phyloP scores from a whole-genome alignment of 441 rosid species.

The Brassica hybrid region DNA sequence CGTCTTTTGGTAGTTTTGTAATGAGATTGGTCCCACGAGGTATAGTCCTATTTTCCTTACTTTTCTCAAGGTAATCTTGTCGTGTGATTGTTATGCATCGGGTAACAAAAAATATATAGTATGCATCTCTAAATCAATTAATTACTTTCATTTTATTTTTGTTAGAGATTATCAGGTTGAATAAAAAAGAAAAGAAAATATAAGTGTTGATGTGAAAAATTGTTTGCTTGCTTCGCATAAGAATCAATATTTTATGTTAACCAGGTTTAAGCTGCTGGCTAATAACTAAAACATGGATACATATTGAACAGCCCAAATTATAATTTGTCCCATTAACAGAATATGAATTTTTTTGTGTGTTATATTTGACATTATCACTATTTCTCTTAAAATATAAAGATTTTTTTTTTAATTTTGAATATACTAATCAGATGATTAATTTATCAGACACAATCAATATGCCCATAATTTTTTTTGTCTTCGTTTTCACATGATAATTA shows the following conservation, averaged over 20 bases:
- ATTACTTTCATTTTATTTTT: neutral
- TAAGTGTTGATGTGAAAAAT: neutral
- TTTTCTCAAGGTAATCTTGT: neutral
- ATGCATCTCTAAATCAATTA: too few relatives aligned
- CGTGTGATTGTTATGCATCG: neutral
- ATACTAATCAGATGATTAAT: too few relatives aligned
- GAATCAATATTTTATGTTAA: neutral
- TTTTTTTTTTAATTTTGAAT: too few relatives aligned
- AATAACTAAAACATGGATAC: neutral
- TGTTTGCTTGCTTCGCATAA: neutral
- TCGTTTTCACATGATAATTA: too few relatives aligned
- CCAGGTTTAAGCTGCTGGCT: neutral
- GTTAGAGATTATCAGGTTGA: neutral
- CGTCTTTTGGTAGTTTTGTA: neutral
- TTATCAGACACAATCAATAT: too few relatives aligned
- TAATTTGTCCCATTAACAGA: too few relatives aligned
- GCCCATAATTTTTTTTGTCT: too few relatives aligned
- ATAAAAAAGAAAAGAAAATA: neutral
- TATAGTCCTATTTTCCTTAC: neutral
- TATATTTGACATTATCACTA: too few relatives aligned
- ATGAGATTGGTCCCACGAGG: neutral
- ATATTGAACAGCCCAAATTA: too few relatives aligned
- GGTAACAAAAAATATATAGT: neutral
- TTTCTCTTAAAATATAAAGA: too few relatives aligned
- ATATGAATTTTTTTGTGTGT: too few relatives aligned